Percentiles rank a stretch among this genome's conserved stretches.
phyloP scores from a whole-genome alignment of 345 rosid genomes.

The Eutrema yunnanense region DNA sequence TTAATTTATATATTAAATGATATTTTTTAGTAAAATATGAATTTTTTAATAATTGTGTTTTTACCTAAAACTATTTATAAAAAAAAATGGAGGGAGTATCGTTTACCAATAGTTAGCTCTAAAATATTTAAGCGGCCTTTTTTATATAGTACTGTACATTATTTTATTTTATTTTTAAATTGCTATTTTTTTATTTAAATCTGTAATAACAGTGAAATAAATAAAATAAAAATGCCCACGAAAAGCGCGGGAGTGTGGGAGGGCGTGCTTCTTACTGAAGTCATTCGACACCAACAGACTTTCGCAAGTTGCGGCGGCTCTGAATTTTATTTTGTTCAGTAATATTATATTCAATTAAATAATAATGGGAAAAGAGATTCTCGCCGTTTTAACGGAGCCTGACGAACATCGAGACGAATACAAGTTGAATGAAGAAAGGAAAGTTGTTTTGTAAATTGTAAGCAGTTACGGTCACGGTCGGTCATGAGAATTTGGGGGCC shows the following conservation, averaged over 20 bases:
- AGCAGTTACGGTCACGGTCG: background rate
- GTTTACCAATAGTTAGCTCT: background rate
- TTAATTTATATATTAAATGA: no score
- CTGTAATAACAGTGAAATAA: background rate
- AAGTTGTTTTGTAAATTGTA: background rate
- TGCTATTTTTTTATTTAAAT: background rate
- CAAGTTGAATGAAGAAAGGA: conserved; percentile 1
- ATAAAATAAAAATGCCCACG: background rate
- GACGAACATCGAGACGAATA: conserved; percentile 11
- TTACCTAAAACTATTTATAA: no score
- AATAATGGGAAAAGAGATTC: background rate
- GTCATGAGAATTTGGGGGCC: no score
- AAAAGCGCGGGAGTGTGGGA: conserved; percentile 12
- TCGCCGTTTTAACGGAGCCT: conserved; percentile 1
- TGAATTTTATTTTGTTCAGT: background rate
- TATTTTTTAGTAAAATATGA: no score
- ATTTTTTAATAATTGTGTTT: no score
- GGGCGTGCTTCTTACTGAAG: conserved; percentile 5
- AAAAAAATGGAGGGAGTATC: no score
- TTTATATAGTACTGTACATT: no score
- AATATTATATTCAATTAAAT: background rate
- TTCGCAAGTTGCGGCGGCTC: conserved; percentile 32
- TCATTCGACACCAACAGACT: conserved; percentile 22
- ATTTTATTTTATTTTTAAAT: no score
- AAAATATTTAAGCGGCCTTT: background rate